Evolutionary conservation across 1,139 yeast species (phyloP).

Genomic region (Suhomyces bolitotheri): DNA sequence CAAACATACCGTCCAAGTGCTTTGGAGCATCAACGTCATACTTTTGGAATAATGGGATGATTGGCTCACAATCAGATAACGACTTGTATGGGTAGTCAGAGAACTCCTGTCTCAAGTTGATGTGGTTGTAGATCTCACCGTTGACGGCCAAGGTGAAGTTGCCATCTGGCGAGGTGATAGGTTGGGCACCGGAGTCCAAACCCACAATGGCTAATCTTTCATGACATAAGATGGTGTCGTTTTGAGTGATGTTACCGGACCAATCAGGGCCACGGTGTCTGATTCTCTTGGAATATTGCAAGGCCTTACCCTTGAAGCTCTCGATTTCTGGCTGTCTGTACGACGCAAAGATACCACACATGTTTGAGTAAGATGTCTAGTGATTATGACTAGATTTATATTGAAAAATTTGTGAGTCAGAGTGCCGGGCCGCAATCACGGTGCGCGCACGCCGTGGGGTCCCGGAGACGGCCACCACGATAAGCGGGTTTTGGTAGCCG

Average conservation of each 20-base stretch:
- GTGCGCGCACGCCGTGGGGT: constrained; percentile 9
- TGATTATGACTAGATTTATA: constrained; percentile 3
- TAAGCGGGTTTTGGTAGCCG: too few species aligned
- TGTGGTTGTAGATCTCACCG: constrained; percentile 98
- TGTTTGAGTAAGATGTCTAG: constrained; percentile 24
- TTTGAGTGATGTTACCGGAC: constrained; percentile 84
- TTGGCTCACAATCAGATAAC: constrained; percentile 94
- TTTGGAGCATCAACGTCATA: constrained; percentile 90
- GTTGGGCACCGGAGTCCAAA: constrained; percentile 96
- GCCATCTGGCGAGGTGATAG: constrained; percentile 80
- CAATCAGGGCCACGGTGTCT: constrained; percentile 99
- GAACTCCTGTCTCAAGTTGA: constrained; percentile 76
- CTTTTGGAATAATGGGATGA: constrained; percentile 86
- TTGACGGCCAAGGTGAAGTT: constrained; percentile 79
- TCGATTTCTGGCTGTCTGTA: constrained; percentile 78
- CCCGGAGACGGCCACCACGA: too few species aligned
- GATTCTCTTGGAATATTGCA: constrained; percentile 85
- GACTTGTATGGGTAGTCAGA: constrained; percentile 77
- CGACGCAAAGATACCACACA: constrained; percentile 99
- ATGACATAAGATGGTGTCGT: constrained; percentile 81
- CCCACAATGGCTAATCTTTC: constrained; percentile 97
- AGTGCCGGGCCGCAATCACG: constrained; percentile 10
- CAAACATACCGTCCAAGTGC: constrained; percentile 96
- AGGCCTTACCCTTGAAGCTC: constrained; percentile 80
- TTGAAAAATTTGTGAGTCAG: constrained; percentile 18